Conservation (phyloP, 73 alveolate species). For the Urostyla sp. region DNA sequence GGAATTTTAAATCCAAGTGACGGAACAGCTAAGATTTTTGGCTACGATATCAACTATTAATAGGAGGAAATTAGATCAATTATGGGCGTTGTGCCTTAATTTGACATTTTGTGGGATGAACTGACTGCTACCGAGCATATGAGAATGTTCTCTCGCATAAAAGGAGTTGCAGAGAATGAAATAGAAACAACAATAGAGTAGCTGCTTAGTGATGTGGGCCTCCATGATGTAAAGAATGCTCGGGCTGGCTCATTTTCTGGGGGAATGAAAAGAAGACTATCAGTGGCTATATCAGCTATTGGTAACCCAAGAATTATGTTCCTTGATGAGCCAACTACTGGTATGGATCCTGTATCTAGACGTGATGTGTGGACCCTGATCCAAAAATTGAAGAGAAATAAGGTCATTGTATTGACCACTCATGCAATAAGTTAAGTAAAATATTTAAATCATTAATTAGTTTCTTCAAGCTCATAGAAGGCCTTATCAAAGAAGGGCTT, state of each 20-base stretch:
- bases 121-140: slow-evolving; percentile 91
- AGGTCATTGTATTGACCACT: slow-evolving; percentile 94
- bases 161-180: slow-evolving; percentile 70
- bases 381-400: slow-evolving; percentile 75
- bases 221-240: slow-evolving; percentile 69
- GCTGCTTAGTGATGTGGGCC: slow-evolving; percentile 65
- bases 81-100: slow-evolving; percentile 89
- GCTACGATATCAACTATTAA: slow-evolving; percentile 73
- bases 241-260: slow-evolving; percentile 89
- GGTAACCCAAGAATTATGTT: slow-evolving; percentile 88
- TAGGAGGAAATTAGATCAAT: slow-evolving; percentile 78
- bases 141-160: slow-evolving; percentile 74
- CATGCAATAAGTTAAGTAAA: no score
- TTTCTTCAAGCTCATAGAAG: no score
- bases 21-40: slow-evolving; percentile 82
- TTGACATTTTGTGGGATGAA: slow-evolving; percentile 89
- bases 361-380: slow-evolving; percentile 88
- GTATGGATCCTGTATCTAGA: slow-evolving; percentile 92
- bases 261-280: slow-evolving; percentile 96
- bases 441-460: no score
- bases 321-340: slow-evolving; percentile 95
- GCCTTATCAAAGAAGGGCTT: no score
- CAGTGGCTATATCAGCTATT: slow-evolving; percentile 92
- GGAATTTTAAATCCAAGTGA: slow-evolving; percentile 76
- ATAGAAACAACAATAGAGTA: slow-evolving; percentile 70